phyloP scores from a whole-genome alignment of 352 stramenopile species.

The Phytophthora rubi region DNA sequence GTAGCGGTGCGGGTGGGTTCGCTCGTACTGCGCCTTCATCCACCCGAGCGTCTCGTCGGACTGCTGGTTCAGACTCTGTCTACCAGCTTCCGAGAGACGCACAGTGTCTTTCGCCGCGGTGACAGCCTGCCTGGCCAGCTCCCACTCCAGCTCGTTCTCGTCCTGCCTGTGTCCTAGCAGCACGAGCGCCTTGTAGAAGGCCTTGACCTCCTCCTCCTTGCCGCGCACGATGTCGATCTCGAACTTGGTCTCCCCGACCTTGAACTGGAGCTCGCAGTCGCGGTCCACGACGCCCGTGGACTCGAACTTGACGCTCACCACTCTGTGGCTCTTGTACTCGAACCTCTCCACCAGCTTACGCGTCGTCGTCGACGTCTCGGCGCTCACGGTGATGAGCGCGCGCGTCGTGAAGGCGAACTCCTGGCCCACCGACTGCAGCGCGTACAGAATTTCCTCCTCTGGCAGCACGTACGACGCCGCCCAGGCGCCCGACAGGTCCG shows the following conservation, averaged over 20 bases:
- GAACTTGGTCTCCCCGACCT: conserved; percentile 31
- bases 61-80: conserved; percentile 48
- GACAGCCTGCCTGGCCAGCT: conserved; percentile 37
- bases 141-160: conserved; percentile 45
- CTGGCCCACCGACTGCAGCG: conserved; percentile 57
- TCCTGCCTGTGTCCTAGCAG: conserved; percentile 44
- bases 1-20: conserved; percentile 48
- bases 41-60: conserved; percentile 46
- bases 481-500: conserved; percentile 31
- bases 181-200: conserved; percentile 52
- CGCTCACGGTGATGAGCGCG: conserved; percentile 46
- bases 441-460: conserved; percentile 50
- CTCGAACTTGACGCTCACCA: conserved; percentile 48
- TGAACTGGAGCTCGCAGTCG: conserved; percentile 55
- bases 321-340: conserved; percentile 37
- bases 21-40: conserved; percentile 40
- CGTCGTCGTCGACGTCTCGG: conserved; percentile 43
- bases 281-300: conserved; percentile 53
- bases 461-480: conserved; percentile 45
- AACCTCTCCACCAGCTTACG: conserved; percentile 40
- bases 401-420: conserved; percentile 67
- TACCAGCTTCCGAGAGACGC: conserved; percentile 40
- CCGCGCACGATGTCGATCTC: conserved; percentile 40
- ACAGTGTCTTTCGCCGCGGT: conserved; percentile 38
- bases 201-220: conserved; percentile 38